Evolutionary conservation across 768 basidiomycete genomes (phyloP).

Genomic region (Tricholoma terreum): DNA sequence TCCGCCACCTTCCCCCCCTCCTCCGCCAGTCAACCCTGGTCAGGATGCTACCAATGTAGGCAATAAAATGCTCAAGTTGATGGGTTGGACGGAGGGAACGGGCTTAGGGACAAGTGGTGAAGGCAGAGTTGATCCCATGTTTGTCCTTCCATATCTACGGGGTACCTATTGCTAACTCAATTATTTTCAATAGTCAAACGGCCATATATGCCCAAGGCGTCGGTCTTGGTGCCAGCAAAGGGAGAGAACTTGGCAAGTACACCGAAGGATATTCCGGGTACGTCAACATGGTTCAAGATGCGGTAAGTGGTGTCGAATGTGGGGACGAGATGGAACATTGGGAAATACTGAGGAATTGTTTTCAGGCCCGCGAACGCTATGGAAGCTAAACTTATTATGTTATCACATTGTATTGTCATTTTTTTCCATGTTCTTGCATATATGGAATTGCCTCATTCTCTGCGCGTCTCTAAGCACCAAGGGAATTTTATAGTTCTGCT

Average conservation of each 20-base stretch:
- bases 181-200: slow-evolving; percentile 51
- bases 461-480: no score
- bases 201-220: slow-evolving; percentile 86
- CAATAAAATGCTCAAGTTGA: slow-evolving; percentile 91
- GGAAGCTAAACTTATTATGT: slow-evolving; percentile 21
- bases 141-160: slow-evolving; percentile 25
- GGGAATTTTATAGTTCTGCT: no score
- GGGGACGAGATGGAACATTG: slow-evolving; percentile 2
- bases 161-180: background rate
- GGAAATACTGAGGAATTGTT: slow-evolving; percentile 13
- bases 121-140: slow-evolving; percentile 88
- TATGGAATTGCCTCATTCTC: background rate
- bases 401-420: slow-evolving; percentile 3
- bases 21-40: slow-evolving; percentile 63
- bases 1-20: slow-evolving; percentile 59
- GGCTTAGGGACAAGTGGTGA: slow-evolving; percentile 82
- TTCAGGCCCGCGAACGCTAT: slow-evolving; percentile 41
- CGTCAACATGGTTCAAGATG: slow-evolving; percentile 69
- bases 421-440: slow-evolving; percentile 9
- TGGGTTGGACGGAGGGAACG: slow-evolving; percentile 94
- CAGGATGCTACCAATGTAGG: slow-evolving; percentile 86
- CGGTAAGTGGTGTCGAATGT: slow-evolving; percentile 40
- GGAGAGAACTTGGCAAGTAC: slow-evolving; percentile 74
- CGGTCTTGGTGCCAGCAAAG: slow-evolving; percentile 91
- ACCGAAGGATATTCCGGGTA: slow-evolving; percentile 68